phyloP scores from a whole-genome alignment of 495 filamentous ascomycete species.

The Parathielavia appendiculata region DNA sequence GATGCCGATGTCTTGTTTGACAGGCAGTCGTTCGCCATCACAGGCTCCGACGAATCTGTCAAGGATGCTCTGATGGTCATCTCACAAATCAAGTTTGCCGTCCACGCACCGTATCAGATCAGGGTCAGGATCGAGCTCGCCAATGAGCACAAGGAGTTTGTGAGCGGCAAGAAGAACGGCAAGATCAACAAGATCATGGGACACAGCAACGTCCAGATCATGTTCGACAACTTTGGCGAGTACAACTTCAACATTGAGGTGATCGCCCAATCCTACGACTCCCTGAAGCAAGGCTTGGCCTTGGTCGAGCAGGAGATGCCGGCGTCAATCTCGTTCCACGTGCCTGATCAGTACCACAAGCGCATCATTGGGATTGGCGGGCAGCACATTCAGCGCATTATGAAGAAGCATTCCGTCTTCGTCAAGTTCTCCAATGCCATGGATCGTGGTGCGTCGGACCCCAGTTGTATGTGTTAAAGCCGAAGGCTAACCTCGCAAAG shows the following conservation, averaged over 20 bases:
- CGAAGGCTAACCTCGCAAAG: constrained; percentile 30
- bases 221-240: constrained; percentile 98
- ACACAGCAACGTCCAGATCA: constrained; percentile 96
- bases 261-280: constrained; percentile 81
- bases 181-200: constrained; percentile 99
- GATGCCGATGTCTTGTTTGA: constrained; percentile 93
- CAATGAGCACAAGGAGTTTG: constrained; percentile 99
- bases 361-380: constrained; percentile 98
- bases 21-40: constrained; percentile 86
- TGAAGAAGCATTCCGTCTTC: constrained; percentile 99
- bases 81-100: constrained; percentile 83
- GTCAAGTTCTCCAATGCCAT: constrained; percentile 99
- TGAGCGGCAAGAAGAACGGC: constrained; percentile 98
- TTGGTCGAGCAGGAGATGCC: constrained; percentile 99
- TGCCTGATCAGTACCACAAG: constrained; percentile 99
- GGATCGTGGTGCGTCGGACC: constrained; percentile 60
- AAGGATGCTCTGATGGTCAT: constrained; percentile 91
- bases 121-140: constrained; percentile 97
- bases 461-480: background rate
- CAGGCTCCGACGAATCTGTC: constrained; percentile 90
- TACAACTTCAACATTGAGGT: constrained; percentile 99
- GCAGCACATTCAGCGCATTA: constrained; percentile 98
- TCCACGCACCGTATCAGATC: constrained; percentile 82
- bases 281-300: constrained; percentile 82
- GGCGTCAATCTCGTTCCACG: constrained; percentile 97